Conservation (phyloP, 2,329 filamentous ascomycete genomes). For the Ramularia endophylla region DNA sequence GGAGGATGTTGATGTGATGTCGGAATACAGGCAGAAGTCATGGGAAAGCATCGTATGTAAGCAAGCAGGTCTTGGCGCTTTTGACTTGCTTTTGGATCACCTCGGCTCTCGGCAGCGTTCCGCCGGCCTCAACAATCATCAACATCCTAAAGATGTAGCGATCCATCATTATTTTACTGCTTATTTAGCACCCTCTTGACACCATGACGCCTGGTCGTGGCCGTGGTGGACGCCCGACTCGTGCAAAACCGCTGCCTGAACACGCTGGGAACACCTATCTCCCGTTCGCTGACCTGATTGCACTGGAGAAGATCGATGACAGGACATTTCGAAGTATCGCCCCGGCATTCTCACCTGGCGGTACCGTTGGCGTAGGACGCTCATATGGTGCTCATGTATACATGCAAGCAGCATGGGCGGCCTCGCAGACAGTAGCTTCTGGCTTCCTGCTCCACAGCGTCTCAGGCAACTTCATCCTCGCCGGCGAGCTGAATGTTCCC, state of each 20-base stretch:
- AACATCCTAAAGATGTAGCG: too few relatives aligned
- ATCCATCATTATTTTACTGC: too few relatives aligned
- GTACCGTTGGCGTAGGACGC: slow-evolving; percentile 28
- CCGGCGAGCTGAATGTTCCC: slow-evolving; percentile 42
- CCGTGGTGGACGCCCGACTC: slow-evolving; percentile 12
- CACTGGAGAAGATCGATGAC: slow-evolving; percentile 37
- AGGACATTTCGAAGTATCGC: slow-evolving; percentile 36
- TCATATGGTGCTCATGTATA: slow-evolving; percentile 54
- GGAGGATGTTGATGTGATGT: too few relatives aligned
- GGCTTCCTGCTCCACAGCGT: slow-evolving; percentile 51
- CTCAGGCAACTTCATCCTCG: slow-evolving; percentile 48
- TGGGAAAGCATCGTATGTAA: too few relatives aligned
- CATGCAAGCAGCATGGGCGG: slow-evolving; percentile 53
- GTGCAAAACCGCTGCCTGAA: slow-evolving; percentile 6
- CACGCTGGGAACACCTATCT: slow-evolving; percentile 29
- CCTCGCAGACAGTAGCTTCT: slow-evolving; percentile 46
- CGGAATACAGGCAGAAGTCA: too few relatives aligned
- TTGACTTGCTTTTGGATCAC: too few relatives aligned
- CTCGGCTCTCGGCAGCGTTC: too few relatives aligned
- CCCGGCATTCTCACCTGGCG: slow-evolving; percentile 40
- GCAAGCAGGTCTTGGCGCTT: too few relatives aligned
- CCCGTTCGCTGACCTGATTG: slow-evolving; percentile 37
- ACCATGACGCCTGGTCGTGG: too few relatives aligned
- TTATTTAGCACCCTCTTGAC: too few relatives aligned
- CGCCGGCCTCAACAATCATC: too few relatives aligned